phyloP scores from a whole-genome alignment of 2,329 filamentous ascomycete genomes.

The Xenoacremonium recifei region DNA sequence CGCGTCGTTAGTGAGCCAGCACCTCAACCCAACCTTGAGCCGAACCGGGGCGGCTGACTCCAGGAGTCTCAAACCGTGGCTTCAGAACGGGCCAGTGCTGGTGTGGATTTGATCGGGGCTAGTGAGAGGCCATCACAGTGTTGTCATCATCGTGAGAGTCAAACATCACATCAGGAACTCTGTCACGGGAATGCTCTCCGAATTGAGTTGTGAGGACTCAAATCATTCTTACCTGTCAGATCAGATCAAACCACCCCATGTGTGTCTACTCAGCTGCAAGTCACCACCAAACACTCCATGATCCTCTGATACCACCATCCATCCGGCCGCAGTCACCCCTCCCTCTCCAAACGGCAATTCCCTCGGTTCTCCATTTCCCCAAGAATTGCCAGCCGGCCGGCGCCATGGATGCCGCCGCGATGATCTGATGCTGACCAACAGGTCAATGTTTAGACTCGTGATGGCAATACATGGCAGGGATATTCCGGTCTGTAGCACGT shows the following conservation, averaged over 20 bases:
- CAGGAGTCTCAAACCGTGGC: not conserved
- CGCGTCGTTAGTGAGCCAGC: not conserved
- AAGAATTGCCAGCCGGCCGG: constrained; percentile 1
- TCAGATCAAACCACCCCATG: no score
- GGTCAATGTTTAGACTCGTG: not conserved
- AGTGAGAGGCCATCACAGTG: not conserved
- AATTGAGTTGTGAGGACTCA: no score
- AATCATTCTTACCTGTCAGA: no score
- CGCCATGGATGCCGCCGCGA: not conserved
- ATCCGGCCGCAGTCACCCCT: not conserved
- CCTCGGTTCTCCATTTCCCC: constrained; percentile 7
- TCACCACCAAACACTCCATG: no score
- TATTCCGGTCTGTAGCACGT: no score
- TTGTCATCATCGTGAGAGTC: not conserved
- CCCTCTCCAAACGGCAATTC: constrained; percentile 4
- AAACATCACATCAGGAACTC: not conserved
- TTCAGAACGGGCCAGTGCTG: not conserved
- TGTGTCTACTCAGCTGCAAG: not conserved
- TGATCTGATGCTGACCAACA: not conserved
- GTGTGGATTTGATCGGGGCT: not conserved
- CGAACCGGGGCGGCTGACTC: not conserved
- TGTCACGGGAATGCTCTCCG: no score
- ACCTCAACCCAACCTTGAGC: not conserved
- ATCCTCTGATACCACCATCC: no score
- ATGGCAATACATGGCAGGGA: no score